Conservation (phyloP, 768 basidiomycete genomes). For the Tulasnella sp. region DNA sequence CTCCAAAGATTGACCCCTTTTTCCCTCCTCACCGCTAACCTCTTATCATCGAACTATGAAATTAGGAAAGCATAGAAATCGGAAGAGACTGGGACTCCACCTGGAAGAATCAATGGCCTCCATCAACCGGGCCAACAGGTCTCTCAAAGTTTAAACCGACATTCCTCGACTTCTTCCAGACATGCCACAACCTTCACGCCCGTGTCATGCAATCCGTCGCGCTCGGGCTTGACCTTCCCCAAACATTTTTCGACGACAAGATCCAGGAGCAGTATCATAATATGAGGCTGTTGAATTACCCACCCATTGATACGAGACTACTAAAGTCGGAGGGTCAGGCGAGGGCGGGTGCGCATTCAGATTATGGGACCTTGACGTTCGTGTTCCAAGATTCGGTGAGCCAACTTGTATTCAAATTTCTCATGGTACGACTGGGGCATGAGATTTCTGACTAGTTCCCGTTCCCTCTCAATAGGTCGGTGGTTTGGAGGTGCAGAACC, state of each 20-base stretch:
- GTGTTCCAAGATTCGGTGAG: conserved; percentile 66
- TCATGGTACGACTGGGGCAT: too few species aligned
- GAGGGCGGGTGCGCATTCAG: conserved; percentile 73
- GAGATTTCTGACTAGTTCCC: too few species aligned
- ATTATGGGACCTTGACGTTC: conserved; percentile 73
- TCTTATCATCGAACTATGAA: too few species aligned
- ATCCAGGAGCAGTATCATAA: conserved; percentile 73
- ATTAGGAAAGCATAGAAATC: conserved; percentile 70
- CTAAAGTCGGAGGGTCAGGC: conserved; percentile 57
- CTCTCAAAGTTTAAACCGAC: conserved; percentile 57
- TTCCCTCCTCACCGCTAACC: too few species aligned
- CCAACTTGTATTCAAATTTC: too few species aligned
- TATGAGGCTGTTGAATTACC: conserved; percentile 69
- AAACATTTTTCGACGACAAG: conserved; percentile 63
- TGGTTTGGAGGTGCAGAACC: conserved; percentile 72
- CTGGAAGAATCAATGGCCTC: conserved; percentile 59
- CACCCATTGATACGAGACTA: conserved; percentile 51
- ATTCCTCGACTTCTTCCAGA: conserved; percentile 70
- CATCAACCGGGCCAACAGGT: conserved; percentile 34
- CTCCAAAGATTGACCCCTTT: too few species aligned
- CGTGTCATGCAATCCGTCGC: conserved; percentile 80
- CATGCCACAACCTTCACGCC: conserved; percentile 64
- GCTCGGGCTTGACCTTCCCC: conserved; percentile 60
- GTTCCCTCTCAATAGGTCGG: conserved; percentile 52
- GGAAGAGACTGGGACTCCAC: conserved; percentile 47